Evolutionary conservation across 108 stramenopile species (phyloP), one percentile per base, ranked within the genome.

Genomic region (Parmales sp.): DNA sequence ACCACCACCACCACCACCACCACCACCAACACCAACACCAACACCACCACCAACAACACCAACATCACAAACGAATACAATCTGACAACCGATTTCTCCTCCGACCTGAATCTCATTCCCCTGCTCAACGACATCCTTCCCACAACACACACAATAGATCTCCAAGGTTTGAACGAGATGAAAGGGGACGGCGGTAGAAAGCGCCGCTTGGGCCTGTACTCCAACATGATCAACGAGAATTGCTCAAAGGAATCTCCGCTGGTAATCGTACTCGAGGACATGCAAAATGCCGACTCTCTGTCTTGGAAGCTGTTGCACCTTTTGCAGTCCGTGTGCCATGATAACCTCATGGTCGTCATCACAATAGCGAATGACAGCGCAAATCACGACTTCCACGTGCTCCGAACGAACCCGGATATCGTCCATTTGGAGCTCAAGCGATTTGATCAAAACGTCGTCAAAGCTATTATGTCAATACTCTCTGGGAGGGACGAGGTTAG

Each of bases 81-180:
- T 16, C 31, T 60, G 54, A 28, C 54, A 16, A 13, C 13, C 16
- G 54, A 60, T 34, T 60, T 60, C 0, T 34, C 54, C 54, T 34
- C 20, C 54, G 54, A 60, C 26, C 26, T 34, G 26, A n/a, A n/a
- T n/a, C n/a, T n/a, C n/a, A 5, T 60, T 5, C n/a, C 29, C 2
- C 16, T 60, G 26, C 20, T 60, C n/a, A 60, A 60, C 54, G 54
- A 60, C 28, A 28, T 60, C 29, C 54, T 60, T 20, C 54, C 54
- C 13, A 13, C 18, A 16, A 11, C 29, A 34, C 54, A 34, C 16
- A 11, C 16, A 0, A 34, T 60, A 11, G 20, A 60, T 34, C 13
- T 28, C 31, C 13, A 34, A 11, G 54, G 54, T 34, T 18, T 34
- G n/a, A 34, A 11, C 26, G 20, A 20, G 29, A 29, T 28, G 26